Evolutionary conservation across 2,329 filamentous ascomycete genomes (phyloP).

Genomic region (Microascus cirrosus): DNA sequence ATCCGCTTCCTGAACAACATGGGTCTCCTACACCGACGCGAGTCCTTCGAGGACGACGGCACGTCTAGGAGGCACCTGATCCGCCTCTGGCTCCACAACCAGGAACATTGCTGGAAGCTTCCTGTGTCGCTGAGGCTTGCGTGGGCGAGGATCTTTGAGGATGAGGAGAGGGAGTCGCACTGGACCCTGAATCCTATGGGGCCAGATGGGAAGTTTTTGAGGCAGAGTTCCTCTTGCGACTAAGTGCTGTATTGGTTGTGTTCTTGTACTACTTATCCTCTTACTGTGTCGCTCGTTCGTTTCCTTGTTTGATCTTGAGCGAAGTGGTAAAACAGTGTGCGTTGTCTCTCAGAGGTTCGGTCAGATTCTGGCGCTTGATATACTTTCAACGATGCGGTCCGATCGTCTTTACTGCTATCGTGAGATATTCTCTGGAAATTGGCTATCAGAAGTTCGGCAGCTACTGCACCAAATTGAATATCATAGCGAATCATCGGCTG

Average conservation of each 20-base stretch:
- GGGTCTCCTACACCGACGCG: conserved; percentile 39
- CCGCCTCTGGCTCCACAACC: conserved; percentile 37
- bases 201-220: conserved; percentile 1
- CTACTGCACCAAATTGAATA: too few relatives aligned
- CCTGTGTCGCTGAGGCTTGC: conserved; percentile 28
- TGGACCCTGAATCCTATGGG: conserved; percentile 2
- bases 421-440: too few relatives aligned
- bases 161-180: conserved; percentile 35
- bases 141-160: conserved; percentile 43
- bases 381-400: too few relatives aligned
- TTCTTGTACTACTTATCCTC: not conserved
- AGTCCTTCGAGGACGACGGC: conserved; percentile 31
- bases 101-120: conserved; percentile 35
- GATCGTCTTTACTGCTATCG: too few relatives aligned
- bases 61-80: conserved; percentile 36
- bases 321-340: not conserved
- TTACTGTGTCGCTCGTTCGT: not conserved
- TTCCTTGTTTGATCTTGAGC: not conserved
- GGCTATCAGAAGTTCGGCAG: too few relatives aligned
- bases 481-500: too few relatives aligned
- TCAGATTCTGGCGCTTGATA: too few relatives aligned
- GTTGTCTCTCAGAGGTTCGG: too few relatives aligned
- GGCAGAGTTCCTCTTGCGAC: conserved; percentile 2
- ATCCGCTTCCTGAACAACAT: conserved; percentile 46
- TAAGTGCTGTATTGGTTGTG: not conserved